Evolutionary conservation across 257 asterid species (phyloP).

Genomic region (Solanum gandarillasii): DNA sequence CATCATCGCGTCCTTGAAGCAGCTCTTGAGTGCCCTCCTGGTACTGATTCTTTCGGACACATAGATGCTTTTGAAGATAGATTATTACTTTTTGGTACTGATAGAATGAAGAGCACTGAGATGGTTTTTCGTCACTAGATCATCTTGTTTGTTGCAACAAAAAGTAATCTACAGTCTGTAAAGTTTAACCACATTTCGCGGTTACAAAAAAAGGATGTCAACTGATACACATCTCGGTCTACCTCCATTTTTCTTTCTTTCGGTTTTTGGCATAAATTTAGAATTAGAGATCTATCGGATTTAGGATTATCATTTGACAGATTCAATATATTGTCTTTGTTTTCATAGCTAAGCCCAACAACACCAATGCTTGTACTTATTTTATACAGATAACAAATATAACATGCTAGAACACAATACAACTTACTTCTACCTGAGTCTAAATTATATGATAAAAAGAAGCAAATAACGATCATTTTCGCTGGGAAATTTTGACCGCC

Average conservation of each 20-base stretch:
- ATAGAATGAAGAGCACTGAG: conserved; percentile 54
- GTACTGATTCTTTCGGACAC: conserved; percentile 61
- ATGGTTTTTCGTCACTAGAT: conserved; percentile 42
- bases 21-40: conserved; percentile 88
- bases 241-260: neutral
- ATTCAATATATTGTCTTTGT: neutral
- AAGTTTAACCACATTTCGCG: neutral
- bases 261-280: neutral
- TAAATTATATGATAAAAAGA: neutral
- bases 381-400: neutral
- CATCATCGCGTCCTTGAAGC: conserved; percentile 91
- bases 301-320: neutral
- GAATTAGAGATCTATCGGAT: neutral
- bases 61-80: conserved; percentile 61
- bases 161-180: neutral
- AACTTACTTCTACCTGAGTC: neutral
- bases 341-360: neutral
- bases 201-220: neutral
- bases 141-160: neutral
- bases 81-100: conserved; percentile 50
- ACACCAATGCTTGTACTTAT: neutral
- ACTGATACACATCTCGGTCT: neutral
- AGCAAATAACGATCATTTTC: conserved; percentile 7
- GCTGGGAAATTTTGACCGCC: conserved; percentile 8
- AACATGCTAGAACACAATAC: neutral